Evolutionary conservation across 2,329 filamentous ascomycete genomes (phyloP), one percentile per base, ranked within the genome.

Genomic region (Neofusicoccum laricinum): DNA sequence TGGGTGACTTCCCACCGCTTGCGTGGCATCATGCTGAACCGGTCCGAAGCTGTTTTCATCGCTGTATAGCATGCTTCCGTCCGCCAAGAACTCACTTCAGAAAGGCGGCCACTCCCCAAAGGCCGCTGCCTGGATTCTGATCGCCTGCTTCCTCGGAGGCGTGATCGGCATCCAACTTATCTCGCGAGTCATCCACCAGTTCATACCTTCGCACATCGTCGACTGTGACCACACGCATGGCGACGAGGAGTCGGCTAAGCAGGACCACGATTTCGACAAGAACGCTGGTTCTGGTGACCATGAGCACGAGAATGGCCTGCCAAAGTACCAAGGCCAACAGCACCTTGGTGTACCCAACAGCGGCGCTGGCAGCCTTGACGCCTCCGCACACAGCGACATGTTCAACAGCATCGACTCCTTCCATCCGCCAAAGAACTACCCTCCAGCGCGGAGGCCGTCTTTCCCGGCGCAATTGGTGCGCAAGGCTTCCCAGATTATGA

Each of bases 11-110:
- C 12, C 61, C 38, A 30, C 48, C 68, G 73, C 34, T 73, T 64
- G 12, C 46, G 34, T 25, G n/a, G 38, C 34, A 30, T 30, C 63
- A 40, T 30, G 34, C 63, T 64, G 12, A 63, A 7, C 46, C 36
- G 12, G 14, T 17, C 6, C n/a, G 4, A 71, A 97, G 93, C 85
- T 97, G 45, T 97, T 97, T 77, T 97, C 93, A 40, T 89, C 94
- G 1, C 79, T 98, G 34, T 96, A 93, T 76, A 95, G 89, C 77
- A 97, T 98, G 91, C 84, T 98, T 7, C 94, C 94, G 10, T 92
- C 91, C 19, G 88, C 94, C 2, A 93, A 90, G 72, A 82, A 82
- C 43, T 97, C 96, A 72, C 84, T 99, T 3, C 81, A 84, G 65
- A 82, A 87, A 63, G 90, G 88, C 59, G 88, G 88, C 15, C 88